Evolutionary conservation across 331 rosid genomes (phyloP).

Genomic region (Acacia pycnantha): DNA sequence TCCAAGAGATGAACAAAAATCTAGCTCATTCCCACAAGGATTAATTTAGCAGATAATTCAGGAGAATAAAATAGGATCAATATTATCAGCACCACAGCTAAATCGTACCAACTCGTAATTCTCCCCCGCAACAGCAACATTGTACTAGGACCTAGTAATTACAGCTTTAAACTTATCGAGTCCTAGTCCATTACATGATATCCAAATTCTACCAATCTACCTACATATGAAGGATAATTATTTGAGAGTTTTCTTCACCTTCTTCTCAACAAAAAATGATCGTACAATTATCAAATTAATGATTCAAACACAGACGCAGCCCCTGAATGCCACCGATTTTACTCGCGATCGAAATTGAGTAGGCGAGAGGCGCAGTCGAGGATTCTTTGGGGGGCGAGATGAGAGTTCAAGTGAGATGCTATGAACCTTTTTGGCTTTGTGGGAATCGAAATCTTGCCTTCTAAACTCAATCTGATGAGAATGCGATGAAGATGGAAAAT

Average conservation of each 20-base stretch:
- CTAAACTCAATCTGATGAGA: neutral
- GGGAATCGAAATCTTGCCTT: neutral
- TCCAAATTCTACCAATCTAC: neutral
- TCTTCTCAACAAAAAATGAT: neutral
- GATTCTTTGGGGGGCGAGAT: neutral
- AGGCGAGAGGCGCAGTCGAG: neutral
- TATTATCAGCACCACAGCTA: neutral
- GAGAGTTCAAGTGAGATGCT: neutral
- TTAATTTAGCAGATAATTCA: neutral
- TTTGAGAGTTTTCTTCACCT: neutral
- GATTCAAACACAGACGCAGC: neutral
- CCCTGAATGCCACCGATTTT: neutral
- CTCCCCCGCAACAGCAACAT: neutral
- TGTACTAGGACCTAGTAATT: neutral
- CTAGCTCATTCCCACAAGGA: neutral
- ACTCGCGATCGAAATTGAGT: neutral
- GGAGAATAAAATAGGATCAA: neutral
- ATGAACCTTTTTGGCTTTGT: neutral
- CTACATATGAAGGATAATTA: neutral
- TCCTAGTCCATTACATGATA: neutral
- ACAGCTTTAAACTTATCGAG: neutral
- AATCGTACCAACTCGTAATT: neutral
- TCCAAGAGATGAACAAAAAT: neutral
- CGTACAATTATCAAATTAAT: neutral
- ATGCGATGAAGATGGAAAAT: neutral